These are phyloP conservation scores for Sphaerobolus stellatus DNA, from an alignment of 1,284 basidiomycete genomes.

Conservation along the genomic window DNA sequence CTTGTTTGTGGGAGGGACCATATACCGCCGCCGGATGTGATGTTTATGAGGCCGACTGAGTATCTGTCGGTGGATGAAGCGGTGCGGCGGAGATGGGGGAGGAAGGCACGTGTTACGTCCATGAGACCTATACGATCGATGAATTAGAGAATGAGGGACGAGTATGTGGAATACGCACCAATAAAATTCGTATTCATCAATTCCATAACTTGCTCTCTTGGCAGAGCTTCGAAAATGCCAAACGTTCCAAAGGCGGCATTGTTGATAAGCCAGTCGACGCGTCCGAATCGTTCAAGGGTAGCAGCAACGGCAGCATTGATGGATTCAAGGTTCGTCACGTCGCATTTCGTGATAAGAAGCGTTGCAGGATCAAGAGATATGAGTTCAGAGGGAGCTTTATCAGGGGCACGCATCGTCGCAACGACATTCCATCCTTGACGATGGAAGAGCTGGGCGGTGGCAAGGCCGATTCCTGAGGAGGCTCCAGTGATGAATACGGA, in stretches of 20 bases:
- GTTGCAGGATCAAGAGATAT: neutral
- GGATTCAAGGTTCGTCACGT: neutral
- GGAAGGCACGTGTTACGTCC: neutral
- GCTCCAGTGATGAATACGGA: neutral
- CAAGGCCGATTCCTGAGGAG: neutral
- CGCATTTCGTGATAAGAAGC: neutral
- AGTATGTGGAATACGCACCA: neutral
- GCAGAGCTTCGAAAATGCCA: neutral
- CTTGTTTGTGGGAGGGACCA: neutral
- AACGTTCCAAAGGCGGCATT: neutral
- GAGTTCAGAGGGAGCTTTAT: neutral
- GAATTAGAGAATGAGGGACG: neutral
- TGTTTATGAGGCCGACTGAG: neutral
- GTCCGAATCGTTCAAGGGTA: neutral
- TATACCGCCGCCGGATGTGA: neutral
- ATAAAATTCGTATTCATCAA: neutral
- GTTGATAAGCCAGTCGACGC: neutral
- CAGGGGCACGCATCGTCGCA: neutral
- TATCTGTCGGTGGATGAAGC: neutral
- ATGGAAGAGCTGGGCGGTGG: neutral
- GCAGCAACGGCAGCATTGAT: neutral
- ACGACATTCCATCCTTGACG: neutral
- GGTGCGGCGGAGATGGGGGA: neutral
- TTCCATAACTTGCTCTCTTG: neutral
- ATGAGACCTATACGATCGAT: neutral